Evolutionary conservation across 768 basidiomycete species (phyloP).

Genomic region (Suillus sp.): DNA sequence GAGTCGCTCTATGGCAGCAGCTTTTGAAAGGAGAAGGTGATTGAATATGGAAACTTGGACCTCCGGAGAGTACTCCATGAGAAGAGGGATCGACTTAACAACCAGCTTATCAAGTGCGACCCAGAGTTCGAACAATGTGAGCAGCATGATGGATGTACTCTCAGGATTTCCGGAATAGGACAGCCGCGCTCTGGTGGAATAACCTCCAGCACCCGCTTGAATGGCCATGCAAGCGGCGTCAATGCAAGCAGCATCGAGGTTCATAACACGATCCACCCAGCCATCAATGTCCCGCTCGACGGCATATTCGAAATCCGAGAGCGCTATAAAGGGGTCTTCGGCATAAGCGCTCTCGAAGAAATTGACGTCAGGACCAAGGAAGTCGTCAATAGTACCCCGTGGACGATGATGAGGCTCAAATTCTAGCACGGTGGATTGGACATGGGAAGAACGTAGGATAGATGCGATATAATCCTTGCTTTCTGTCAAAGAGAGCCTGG

Average conservation of each 20-base stretch:
- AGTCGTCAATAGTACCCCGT: conserved; percentile 22
- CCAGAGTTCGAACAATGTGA: conserved; percentile 51
- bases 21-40: conserved; percentile 41
- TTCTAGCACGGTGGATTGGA: conserved; percentile 8
- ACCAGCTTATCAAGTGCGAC: conserved; percentile 44
- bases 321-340: conserved; percentile 19
- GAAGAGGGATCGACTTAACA: conserved; percentile 37
- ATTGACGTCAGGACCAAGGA: conserved; percentile 16
- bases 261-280: conserved; percentile 32
- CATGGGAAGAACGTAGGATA: conserved; percentile 14
- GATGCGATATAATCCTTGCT: conserved; percentile 32
- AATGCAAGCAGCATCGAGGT: conserved; percentile 17
- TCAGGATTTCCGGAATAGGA: conserved; percentile 41
- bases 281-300: conserved; percentile 33
- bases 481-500: conserved; percentile 33
- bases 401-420: conserved; percentile 9
- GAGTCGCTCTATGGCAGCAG: conserved; percentile 31
- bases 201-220: conserved; percentile 27
- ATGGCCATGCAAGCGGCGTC: conserved; percentile 30
- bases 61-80: conserved; percentile 48
- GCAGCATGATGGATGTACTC: conserved; percentile 40
- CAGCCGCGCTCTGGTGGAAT: conserved; percentile 28
- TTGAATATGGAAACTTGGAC: conserved; percentile 42
- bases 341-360: conserved; percentile 21
- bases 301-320: conserved; percentile 42